These are phyloP conservation scores for Phytophthora quininea DNA, from an alignment of 352 stramenopile genomes.

Conservation along the genomic window DNA sequence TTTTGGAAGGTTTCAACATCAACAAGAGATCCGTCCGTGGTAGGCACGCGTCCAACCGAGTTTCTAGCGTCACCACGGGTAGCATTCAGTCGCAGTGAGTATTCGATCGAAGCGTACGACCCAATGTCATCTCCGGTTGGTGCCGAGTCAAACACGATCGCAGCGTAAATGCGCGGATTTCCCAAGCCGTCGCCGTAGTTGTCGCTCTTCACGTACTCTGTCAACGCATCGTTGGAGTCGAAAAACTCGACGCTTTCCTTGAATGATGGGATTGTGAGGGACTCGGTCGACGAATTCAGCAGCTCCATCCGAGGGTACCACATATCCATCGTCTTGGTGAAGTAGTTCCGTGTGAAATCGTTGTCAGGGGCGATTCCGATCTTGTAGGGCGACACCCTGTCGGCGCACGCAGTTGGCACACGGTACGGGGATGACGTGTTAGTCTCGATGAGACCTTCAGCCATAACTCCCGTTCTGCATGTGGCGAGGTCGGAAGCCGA, in stretches of 20 bases:
- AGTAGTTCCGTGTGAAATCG: constrained; percentile 63
- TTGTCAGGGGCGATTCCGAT: constrained; percentile 55
- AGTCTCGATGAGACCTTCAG: constrained; percentile 39
- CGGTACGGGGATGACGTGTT: constrained; percentile 37
- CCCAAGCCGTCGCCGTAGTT: constrained; percentile 44
- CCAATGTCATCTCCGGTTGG: constrained; percentile 43
- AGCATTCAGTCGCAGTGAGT: constrained; percentile 64
- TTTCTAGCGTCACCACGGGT: constrained; percentile 24
- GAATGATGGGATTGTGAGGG: constrained; percentile 46
- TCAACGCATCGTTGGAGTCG: constrained; percentile 39
- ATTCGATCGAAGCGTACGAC: constrained; percentile 52
- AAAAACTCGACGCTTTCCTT: constrained; percentile 60
- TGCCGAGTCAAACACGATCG: constrained; percentile 56
- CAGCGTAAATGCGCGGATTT: constrained; percentile 56
- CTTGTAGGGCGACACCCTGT: constrained; percentile 59
- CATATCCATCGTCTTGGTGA: constrained; percentile 44
- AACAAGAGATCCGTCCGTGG: constrained; percentile 36
- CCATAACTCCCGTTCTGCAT: constrained; percentile 37
- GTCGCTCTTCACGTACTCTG: constrained; percentile 51
- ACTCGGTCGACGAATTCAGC: constrained; percentile 23
- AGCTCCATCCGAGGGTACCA: constrained; percentile 66
- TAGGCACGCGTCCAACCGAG: constrained; percentile 25
- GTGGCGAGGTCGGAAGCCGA: constrained; percentile 22
- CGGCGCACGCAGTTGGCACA: constrained; percentile 36
- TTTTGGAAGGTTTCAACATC: constrained; percentile 38